phyloP scores from a whole-genome alignment of 352 stramenopile species.

The Phytophthora foliorum region DNA sequence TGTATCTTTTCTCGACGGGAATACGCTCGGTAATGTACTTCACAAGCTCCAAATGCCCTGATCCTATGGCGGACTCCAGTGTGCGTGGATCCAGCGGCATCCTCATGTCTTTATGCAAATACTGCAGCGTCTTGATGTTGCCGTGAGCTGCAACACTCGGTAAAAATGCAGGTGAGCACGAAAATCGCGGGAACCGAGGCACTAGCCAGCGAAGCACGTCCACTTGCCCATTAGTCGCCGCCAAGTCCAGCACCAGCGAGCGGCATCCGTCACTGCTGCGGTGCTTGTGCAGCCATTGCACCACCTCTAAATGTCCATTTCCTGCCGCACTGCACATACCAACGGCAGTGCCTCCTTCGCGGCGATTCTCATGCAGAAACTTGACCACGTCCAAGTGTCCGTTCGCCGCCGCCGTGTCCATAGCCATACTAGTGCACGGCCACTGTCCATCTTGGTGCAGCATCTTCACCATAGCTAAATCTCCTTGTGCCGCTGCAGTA shows the following conservation, averaged over 20 bases:
- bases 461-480: conserved; percentile 46
- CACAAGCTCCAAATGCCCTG: conserved; percentile 42
- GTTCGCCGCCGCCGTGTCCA: conserved; percentile 50
- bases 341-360: conserved; percentile 48
- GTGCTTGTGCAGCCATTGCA: conserved; percentile 48
- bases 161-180: conserved; percentile 45
- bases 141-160: conserved; percentile 44
- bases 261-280: conserved; percentile 47
- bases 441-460: conserved; percentile 42
- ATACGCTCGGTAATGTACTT: conserved; percentile 38
- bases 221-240: conserved; percentile 57
- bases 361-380: conserved; percentile 50
- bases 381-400: conserved; percentile 50
- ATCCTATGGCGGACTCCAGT: conserved; percentile 44
- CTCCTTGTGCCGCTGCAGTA: conserved; percentile 36
- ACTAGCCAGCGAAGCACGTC: conserved; percentile 59
- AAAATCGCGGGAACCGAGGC: conserved; percentile 39
- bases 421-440: conserved; percentile 49
- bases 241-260: conserved; percentile 52
- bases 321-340: conserved; percentile 48
- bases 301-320: conserved; percentile 50
- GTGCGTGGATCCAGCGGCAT: conserved; percentile 40
- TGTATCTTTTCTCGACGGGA: conserved; percentile 22
- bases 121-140: conserved; percentile 46
- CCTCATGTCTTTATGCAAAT: conserved; percentile 41